phyloP scores from a whole-genome alignment of 306 rosid genomes.

The Rosa multiflora region DNA sequence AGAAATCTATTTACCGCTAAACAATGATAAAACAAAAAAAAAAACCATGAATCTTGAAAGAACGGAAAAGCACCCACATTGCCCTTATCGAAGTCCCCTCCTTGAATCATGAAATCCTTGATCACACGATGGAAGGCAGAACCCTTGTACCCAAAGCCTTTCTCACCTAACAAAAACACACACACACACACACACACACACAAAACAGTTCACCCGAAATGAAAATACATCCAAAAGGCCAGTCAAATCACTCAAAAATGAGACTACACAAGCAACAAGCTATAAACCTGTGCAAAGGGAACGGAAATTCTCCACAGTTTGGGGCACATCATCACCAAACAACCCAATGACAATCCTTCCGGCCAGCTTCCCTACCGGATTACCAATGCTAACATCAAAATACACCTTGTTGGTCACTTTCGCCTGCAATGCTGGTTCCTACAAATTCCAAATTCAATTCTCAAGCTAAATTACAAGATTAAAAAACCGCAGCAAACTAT shows the following conservation, averaged over 20 bases:
- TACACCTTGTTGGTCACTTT: constrained; percentile 85
- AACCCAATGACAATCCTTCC: constrained; percentile 92
- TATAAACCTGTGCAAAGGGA: constrained; percentile 86
- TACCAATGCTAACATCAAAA: constrained; percentile 84
- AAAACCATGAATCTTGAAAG: neutral
- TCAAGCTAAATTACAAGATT: neutral
- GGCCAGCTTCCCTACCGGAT: constrained; percentile 87
- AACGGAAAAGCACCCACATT: constrained; percentile 53
- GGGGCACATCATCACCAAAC: constrained; percentile 96
- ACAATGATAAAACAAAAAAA: neutral
- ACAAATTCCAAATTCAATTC: constrained; percentile 9
- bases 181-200: constrained; percentile 6
- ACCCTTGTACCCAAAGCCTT: constrained; percentile 89
- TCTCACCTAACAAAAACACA: constrained; percentile 58
- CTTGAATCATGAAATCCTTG: constrained; percentile 99
- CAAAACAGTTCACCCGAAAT: neutral
- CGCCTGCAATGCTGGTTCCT: constrained; percentile 59
- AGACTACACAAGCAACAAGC: constrained; percentile 6
- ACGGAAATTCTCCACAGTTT: constrained; percentile 87
- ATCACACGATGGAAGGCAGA: constrained; percentile 87
- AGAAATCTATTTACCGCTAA: neutral
- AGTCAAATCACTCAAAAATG: neutral
- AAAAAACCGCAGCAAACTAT: neutral
- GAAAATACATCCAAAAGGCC: neutral
- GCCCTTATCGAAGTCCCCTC: constrained; percentile 92